phyloP scores from a whole-genome alignment of 2,329 filamentous ascomycete species.

The Colletotrichum abscissum region DNA sequence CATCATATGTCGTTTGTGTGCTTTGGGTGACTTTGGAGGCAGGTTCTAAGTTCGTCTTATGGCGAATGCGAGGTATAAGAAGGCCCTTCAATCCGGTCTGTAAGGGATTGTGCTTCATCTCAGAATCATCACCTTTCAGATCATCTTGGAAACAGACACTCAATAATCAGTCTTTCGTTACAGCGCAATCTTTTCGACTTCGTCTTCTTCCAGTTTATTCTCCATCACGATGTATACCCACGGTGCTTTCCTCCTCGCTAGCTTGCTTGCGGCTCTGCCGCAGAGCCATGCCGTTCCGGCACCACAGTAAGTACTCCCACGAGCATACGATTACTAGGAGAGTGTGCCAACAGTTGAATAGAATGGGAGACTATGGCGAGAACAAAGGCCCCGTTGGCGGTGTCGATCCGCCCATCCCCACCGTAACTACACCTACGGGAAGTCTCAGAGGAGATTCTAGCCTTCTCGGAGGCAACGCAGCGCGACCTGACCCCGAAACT shows the following conservation, averaged over 20 bases:
- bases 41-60: background rate
- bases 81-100: background rate
- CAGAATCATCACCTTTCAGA: background rate
- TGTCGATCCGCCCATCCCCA: constrained; percentile 50
- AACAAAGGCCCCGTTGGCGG: constrained; percentile 56
- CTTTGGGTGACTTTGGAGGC: background rate
- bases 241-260: constrained; percentile 8
- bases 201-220: background rate
- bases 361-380: constrained; percentile 53
- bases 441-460: constrained; percentile 52
- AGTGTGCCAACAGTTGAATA: constrained; percentile 21
- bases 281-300: constrained; percentile 6
- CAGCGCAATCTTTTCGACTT: background rate
- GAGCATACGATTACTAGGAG: too few relatives aligned
- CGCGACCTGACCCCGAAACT: constrained; percentile 48
- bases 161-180: background rate
- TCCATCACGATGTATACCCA: background rate
- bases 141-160: background rate
- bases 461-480: constrained; percentile 53
- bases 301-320: constrained; percentile 6
- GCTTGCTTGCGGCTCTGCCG: constrained; percentile 20
- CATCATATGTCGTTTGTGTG: background rate
- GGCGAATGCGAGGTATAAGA: constrained; percentile 8
- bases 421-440: constrained; percentile 50
- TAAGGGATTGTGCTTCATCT: background rate